phyloP scores from a whole-genome alignment of 192 early-diverging fungal species.

The Pilobolus umbonatus region DNA sequence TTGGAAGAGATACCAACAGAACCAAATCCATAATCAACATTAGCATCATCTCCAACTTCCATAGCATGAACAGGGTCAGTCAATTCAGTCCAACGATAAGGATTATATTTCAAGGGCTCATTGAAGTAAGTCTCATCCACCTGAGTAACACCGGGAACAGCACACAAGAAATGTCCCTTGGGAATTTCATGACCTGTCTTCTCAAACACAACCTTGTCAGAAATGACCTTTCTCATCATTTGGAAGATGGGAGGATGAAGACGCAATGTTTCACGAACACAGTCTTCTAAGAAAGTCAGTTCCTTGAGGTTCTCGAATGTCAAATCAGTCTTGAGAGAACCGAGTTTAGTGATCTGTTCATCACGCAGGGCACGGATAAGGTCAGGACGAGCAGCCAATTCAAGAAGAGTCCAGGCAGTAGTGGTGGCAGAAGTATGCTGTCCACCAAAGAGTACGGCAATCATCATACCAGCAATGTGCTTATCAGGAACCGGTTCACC shows the following conservation, averaged over 20 bases:
- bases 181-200: conserved; percentile 86
- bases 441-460: conserved; percentile 96
- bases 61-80: conserved; percentile 53
- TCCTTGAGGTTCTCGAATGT: conserved; percentile 75
- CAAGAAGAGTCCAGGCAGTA: conserved; percentile 84
- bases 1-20: conserved; percentile 61
- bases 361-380: conserved; percentile 62
- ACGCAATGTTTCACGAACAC: conserved; percentile 89
- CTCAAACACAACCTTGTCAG: conserved; percentile 56
- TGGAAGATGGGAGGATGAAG: conserved; percentile 91
- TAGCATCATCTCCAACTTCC: conserved; percentile 44
- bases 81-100: conserved; percentile 67
- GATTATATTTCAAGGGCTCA: conserved; percentile 77
- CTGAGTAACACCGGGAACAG: conserved; percentile 75
- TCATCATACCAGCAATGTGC: conserved; percentile 92
- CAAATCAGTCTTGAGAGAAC: conserved; percentile 49
- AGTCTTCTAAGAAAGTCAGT: conserved; percentile 69
- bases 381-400: conserved; percentile 75
- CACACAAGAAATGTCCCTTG: conserved; percentile 83
- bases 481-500: conserved; percentile 79
- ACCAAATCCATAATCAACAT: conserved; percentile 75
- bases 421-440: conserved; percentile 96
- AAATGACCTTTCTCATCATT: conserved; percentile 89
- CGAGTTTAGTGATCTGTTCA: conserved; percentile 66
- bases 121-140: conserved; percentile 76